A percentile compares a stretch with the other conserved stretches of the same genome.
phyloP scores from a whole-genome alignment of 2,329 filamentous ascomycete species.

The Podosphaera aphanis region DNA sequence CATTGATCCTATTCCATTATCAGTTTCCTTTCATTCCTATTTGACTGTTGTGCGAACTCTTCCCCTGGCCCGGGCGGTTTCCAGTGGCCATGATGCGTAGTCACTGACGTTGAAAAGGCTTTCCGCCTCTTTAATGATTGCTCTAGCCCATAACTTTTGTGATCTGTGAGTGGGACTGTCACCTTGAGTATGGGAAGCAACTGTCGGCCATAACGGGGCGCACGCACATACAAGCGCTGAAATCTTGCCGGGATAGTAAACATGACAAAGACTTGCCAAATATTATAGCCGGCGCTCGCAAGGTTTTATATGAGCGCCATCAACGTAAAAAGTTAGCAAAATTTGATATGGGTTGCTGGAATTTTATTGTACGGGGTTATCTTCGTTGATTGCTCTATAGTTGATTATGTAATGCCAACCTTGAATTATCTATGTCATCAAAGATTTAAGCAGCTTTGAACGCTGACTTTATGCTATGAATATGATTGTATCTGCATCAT shows the following conservation, averaged over 20 bases:
- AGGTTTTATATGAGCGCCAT: background rate
- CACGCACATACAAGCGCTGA: background rate
- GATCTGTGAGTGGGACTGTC: background rate
- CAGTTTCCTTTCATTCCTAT: background rate
- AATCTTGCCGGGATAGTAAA: background rate
- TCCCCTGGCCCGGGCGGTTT: conserved; percentile 70
- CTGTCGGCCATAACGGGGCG: background rate
- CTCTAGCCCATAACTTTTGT: background rate
- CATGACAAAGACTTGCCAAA: background rate
- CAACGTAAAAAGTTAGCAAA: too few species aligned
- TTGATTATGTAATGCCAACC: too few species aligned
- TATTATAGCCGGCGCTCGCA: background rate
- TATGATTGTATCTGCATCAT: too few species aligned
- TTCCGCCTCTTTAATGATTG: conserved; percentile 1
- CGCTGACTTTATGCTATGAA: too few species aligned
- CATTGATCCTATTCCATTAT: conserved; percentile 37
- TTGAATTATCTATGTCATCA: too few species aligned
- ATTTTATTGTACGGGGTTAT: too few species aligned
- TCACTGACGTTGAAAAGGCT: conserved; percentile 41
- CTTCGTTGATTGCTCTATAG: too few species aligned
- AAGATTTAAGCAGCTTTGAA: too few species aligned
- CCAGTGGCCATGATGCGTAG: conserved; percentile 51
- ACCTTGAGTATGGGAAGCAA: background rate
- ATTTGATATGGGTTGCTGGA: too few species aligned
- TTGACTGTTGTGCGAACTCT: conserved; percentile 36